phyloP scores from a whole-genome alignment of 148 eudicot genomes.

The Chenopodium album region DNA sequence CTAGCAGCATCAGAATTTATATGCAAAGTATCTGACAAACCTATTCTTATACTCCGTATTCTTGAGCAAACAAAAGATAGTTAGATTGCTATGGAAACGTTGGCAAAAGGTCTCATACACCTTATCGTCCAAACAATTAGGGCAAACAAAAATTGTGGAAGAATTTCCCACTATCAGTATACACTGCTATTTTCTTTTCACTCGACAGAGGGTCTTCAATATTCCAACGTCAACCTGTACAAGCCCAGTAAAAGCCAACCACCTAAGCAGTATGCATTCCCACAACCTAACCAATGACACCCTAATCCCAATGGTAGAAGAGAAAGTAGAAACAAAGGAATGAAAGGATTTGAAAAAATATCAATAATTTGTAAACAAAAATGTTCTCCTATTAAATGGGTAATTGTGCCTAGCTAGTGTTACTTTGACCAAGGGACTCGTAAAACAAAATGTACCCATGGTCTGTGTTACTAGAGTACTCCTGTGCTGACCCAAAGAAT shows the following conservation, averaged over 20 bases:
- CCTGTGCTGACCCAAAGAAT: conserved; percentile 78
- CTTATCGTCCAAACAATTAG: background rate
- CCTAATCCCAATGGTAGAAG: conserved; percentile 4
- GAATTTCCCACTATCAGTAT: conserved; percentile 17
- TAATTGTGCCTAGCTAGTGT: conserved; percentile 34
- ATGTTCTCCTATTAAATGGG: conserved; percentile 11
- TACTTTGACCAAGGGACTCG: conserved; percentile 52
- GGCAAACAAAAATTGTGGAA: conserved; percentile 8
- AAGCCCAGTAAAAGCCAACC: conserved; percentile 23
- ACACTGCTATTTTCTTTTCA: conserved; percentile 15
- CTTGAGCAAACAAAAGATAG: background rate
- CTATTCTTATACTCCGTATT: background rate
- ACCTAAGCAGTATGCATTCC: conserved; percentile 30
- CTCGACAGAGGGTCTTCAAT: background rate
- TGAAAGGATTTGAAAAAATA: background rate
- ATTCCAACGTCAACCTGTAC: conserved; percentile 24
- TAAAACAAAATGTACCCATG: conserved; percentile 88
- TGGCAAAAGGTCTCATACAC: conserved; percentile 7
- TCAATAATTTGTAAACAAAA: conserved; percentile 24
- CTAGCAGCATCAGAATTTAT: background rate
- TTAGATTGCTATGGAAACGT: conserved; percentile 12
- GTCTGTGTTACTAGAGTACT: conserved; percentile 87
- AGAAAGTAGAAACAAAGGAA: background rate
- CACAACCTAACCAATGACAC: conserved; percentile 15
- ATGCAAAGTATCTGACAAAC: background rate